These are phyloP conservation scores for Aquilaria agallochum DNA, from an alignment of 441 rosid genomes.

Conservation along the genomic window DNA sequence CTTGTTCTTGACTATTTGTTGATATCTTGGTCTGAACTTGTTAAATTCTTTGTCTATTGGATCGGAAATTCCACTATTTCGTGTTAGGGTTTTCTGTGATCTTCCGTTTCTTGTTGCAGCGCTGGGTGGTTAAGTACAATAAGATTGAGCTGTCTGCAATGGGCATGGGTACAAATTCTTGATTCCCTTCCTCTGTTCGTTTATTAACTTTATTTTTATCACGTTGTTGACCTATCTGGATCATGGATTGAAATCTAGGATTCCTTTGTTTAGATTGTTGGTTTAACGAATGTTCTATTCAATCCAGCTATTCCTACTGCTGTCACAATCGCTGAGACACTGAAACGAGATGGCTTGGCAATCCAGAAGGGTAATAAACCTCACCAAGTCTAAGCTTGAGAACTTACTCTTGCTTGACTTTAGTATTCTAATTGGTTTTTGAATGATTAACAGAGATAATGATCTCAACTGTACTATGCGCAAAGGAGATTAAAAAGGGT, in stretches of 20 bases:
- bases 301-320: slow-evolving; percentile 33
- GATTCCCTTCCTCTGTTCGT: background rate
- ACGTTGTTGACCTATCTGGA: background rate
- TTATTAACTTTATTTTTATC: background rate
- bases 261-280: background rate
- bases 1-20: background rate
- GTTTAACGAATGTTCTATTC: background rate
- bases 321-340: slow-evolving; percentile 30
- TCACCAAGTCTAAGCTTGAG: background rate
- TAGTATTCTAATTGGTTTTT: background rate
- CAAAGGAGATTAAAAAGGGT: slow-evolving; percentile 14
- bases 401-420: background rate
- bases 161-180: slow-evolving; percentile 30
- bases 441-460: slow-evolving; percentile 16
- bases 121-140: slow-evolving; percentile 23
- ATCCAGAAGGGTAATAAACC: slow-evolving; percentile 18
- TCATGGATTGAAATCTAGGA: background rate
- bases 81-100: background rate
- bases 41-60: background rate
- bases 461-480: slow-evolving; percentile 15
- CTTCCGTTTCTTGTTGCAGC: slow-evolving; percentile 13
- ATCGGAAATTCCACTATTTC: background rate
- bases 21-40: background rate
- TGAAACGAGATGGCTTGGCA: slow-evolving; percentile 27
- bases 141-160: slow-evolving; percentile 31